Conservation (phyloP, 805 yeast genomes). For the Naumovozyma baii region DNA sequence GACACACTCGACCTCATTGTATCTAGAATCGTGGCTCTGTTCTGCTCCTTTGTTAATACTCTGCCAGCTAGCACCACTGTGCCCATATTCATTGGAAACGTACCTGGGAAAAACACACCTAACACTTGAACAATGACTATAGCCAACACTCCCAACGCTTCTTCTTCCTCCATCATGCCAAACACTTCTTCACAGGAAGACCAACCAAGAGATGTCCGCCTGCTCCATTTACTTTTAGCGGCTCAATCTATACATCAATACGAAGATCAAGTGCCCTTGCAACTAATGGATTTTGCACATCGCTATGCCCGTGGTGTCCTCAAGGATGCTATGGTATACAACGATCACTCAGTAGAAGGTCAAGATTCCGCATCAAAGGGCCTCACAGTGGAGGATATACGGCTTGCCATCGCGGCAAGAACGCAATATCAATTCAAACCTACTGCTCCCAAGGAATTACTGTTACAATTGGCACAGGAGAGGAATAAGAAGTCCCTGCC, state of each 20-base stretch:
- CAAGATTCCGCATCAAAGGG: conserved; percentile 28
- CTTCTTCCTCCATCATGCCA: no score
- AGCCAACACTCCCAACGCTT: no score
- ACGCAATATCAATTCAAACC: conserved; percentile 96
- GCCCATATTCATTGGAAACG: no score
- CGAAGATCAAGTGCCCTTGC: conserved; percentile 93
- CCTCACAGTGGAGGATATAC: conserved; percentile 78
- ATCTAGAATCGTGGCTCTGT: no score
- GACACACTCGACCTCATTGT: no score
- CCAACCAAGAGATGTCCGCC: conserved; percentile 80
- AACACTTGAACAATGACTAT: no score
- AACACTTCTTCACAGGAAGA: conserved; percentile 21
- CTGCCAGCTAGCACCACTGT: no score
- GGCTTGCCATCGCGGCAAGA: conserved; percentile 86
- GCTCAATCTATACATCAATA: conserved; percentile 86
- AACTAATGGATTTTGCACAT: conserved; percentile 94
- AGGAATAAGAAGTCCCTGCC: conserved; percentile 85
- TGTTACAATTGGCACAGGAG: conserved; percentile 86
- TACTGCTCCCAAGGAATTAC: conserved; percentile 77
- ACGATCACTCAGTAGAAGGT: conserved; percentile 57
- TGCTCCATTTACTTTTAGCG: conserved; percentile 82
- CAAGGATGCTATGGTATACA: conserved; percentile 81
- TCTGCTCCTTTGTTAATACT: no score
- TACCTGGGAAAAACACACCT: no score
- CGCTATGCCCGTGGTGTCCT: conserved; percentile 76